phyloP scores from a whole-genome alignment of 1,284 basidiomycete genomes.

The Volvariella surrecta region DNA sequence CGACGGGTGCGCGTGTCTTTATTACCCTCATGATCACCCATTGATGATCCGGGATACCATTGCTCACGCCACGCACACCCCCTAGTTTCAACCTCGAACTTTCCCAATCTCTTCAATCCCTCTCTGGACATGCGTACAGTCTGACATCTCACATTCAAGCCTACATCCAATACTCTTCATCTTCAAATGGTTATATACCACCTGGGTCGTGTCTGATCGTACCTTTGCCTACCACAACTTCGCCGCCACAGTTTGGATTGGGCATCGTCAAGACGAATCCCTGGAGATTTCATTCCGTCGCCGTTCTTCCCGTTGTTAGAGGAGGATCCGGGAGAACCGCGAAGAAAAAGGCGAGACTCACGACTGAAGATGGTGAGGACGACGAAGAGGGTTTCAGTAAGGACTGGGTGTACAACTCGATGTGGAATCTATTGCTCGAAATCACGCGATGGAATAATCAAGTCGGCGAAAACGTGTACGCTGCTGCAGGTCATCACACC shows the following conservation, averaged over 20 bases:
- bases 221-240: slow-evolving; percentile 10
- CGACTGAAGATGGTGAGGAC: slow-evolving; percentile 15
- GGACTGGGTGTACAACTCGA: slow-evolving; percentile 14
- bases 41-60: slow-evolving; percentile 11
- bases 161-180: slow-evolving; percentile 9
- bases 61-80: slow-evolving; percentile 1
- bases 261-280: too few relatives aligned
- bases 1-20: slow-evolving; percentile 13
- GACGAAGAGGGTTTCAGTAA: slow-evolving; percentile 11
- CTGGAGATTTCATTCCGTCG: too few relatives aligned
- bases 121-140: background rate
- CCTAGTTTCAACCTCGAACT: background rate
- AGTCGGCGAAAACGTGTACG: background rate
- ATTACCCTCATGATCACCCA: slow-evolving; percentile 14
- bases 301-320: too few relatives aligned
- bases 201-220: slow-evolving; percentile 17
- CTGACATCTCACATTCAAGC: slow-evolving; percentile 13
- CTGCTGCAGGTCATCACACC: too few relatives aligned
- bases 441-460: slow-evolving; percentile 8
- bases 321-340: too few relatives aligned
- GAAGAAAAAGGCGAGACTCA: slow-evolving; percentile 11
- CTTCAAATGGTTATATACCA: slow-evolving; percentile 15
- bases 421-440: slow-evolving; percentile 13
- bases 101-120: background rate
- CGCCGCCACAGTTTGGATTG: background rate